These are phyloP conservation scores for Rubroshorea leprosula DNA, from an alignment of 345 rosid genomes.

Conservation along the genomic window DNA sequence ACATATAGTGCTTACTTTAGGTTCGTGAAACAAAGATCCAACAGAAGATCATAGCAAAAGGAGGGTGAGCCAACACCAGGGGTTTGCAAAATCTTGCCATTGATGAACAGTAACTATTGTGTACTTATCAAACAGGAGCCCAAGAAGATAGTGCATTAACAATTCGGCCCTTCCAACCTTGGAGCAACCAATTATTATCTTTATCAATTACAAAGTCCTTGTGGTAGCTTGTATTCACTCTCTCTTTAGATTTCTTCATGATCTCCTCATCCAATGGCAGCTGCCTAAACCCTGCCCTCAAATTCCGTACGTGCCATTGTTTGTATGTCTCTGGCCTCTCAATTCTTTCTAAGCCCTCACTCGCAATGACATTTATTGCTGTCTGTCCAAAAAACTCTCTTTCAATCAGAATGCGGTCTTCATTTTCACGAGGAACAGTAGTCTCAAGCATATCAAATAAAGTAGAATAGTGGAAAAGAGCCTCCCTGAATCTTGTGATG, in stretches of 20 bases:
- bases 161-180: slow-evolving; percentile 59
- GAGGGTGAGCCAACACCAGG: not conserved
- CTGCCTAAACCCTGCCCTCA: slow-evolving; percentile 41
- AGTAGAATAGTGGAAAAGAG: slow-evolving; percentile 47
- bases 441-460: slow-evolving; percentile 48
- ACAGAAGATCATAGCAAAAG: not conserved
- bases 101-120: not conserved
- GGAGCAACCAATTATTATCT: slow-evolving; percentile 44
- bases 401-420: slow-evolving; percentile 45
- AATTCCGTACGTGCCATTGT: slow-evolving; percentile 42
- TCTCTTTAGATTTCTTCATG: slow-evolving; percentile 28
- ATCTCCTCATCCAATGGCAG: slow-evolving; percentile 39
- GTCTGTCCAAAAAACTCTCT: slow-evolving; percentile 36
- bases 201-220: slow-evolving; percentile 47
- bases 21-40: not conserved
- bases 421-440: slow-evolving; percentile 36
- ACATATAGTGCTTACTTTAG: slow-evolving; percentile 12
- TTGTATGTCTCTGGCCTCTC: slow-evolving; percentile 57
- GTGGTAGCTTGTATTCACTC: slow-evolving; percentile 32
- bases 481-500: slow-evolving; percentile 49
- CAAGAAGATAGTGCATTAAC: slow-evolving; percentile 40
- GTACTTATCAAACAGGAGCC: slow-evolving; percentile 26
- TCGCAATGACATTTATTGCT: slow-evolving; percentile 48
- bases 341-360: slow-evolving; percentile 47
- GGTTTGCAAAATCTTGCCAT: slow-evolving; percentile 11